Percentiles rank a stretch among this genome's conserved stretches.
These are phyloP conservation scores for Phanerochaete carnosa DNA, from an alignment of 768 basidiomycete species.

Conservation along the genomic window DNA sequence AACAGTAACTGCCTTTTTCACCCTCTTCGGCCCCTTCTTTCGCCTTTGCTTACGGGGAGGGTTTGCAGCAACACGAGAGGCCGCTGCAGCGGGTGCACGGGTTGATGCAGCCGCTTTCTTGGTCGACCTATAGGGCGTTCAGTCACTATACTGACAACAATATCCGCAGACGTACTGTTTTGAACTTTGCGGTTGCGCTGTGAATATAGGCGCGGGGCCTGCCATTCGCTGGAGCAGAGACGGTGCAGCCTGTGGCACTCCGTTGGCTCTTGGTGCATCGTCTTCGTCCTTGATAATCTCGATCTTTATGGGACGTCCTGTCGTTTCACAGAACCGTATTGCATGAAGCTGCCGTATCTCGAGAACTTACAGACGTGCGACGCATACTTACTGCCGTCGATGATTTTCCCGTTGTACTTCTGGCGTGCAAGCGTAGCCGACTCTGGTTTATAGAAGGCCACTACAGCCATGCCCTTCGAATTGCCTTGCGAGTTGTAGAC, in stretches of 20 bases:
- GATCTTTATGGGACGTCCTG: conserved; percentile 66
- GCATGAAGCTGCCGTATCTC: conserved; percentile 4
- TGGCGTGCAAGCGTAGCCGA: conserved; percentile 61
- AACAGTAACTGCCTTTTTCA: conserved; percentile 62
- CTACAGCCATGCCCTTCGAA: conserved; percentile 80
- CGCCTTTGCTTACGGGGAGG: conserved; percentile 30
- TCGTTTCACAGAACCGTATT: background rate
- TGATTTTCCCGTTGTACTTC: conserved; percentile 75
- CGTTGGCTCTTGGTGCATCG: conserved; percentile 20
- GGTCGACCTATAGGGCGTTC: background rate
- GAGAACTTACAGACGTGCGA: background rate
- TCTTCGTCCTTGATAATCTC: conserved; percentile 55
- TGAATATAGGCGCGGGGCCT: background rate
- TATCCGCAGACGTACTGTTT: background rate
- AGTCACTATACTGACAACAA: background rate
- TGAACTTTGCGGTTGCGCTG: background rate
- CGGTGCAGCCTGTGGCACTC: conserved; percentile 27
- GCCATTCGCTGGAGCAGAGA: conserved; percentile 39
- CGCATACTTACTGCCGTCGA: conserved; percentile 52
- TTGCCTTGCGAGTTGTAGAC: conserved; percentile 73
- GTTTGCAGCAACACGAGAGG: conserved; percentile 3
- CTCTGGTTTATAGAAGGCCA: conserved; percentile 57
- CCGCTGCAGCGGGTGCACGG: background rate
- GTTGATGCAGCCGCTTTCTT: background rate
- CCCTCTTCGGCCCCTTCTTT: conserved; percentile 73